phyloP scores from a whole-genome alignment of 2,329 filamentous ascomycete species.

The Diaporthe destruens region DNA sequence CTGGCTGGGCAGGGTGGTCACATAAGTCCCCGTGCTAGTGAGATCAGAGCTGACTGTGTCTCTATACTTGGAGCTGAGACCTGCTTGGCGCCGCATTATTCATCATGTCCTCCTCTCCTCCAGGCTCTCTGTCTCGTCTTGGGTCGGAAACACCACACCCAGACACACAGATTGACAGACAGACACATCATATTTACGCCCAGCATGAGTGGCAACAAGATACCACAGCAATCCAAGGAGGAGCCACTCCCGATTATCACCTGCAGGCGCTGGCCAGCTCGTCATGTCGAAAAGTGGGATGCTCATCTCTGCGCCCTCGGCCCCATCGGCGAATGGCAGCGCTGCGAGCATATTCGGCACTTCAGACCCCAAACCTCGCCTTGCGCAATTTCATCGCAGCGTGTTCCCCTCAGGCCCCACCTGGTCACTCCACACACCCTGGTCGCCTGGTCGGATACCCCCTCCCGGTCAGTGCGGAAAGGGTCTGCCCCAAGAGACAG shows the following conservation, averaged over 20 bases:
- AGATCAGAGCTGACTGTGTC: conserved; percentile 29
- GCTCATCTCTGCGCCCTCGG: conserved; percentile 28
- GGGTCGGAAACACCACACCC: not conserved
- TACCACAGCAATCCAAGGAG: conserved; percentile 2
- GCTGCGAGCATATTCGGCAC: conserved; percentile 29
- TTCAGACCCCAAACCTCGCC: conserved; percentile 34
- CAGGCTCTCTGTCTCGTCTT: not conserved
- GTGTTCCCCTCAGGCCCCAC: conserved; percentile 25
- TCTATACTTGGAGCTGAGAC: conserved; percentile 25
- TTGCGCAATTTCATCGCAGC: conserved; percentile 24
- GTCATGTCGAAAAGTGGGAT: conserved; percentile 31
- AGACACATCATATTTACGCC: conserved; percentile 15
- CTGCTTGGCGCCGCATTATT: conserved; percentile 19
- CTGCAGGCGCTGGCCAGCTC: conserved; percentile 24
- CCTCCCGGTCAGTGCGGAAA: conserved; percentile 10
- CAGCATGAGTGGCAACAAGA: conserved; percentile 21
- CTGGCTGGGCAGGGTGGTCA: conserved; percentile 17
- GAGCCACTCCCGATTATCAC: conserved; percentile 26
- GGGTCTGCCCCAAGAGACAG: conserved; percentile 2
- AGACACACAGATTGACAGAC: not conserved
- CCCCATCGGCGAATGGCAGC: conserved; percentile 27
- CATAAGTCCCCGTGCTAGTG: conserved; percentile 26
- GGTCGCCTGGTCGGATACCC: not conserved
- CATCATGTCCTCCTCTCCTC: not conserved
- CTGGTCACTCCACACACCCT: conserved; percentile 9